A percentile compares a stretch with the other conserved stretches of the same genome.
These are phyloP conservation scores for Albatrellus ellisii DNA, from an alignment of 768 basidiomycete species.

Conservation along the genomic window DNA sequence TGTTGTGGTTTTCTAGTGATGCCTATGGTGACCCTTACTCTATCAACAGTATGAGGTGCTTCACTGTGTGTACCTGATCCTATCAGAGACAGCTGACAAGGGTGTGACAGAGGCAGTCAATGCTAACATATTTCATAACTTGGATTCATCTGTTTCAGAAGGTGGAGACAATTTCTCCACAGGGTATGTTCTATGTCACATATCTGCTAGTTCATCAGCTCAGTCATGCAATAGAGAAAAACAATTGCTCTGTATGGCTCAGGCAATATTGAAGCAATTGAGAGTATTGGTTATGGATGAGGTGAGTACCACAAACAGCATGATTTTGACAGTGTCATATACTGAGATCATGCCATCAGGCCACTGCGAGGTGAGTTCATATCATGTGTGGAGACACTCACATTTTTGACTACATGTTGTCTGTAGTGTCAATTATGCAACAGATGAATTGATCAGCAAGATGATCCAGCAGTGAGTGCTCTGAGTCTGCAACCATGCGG, in stretches of 20 bases:
- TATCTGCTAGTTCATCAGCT: background rate
- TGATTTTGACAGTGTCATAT: background rate
- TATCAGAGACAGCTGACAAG: constrained; percentile 33
- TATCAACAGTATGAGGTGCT: constrained; percentile 82
- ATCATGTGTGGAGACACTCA: background rate
- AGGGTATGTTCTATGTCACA: constrained; percentile 46
- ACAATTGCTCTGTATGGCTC: constrained; percentile 81
- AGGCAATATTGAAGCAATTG: constrained; percentile 69
- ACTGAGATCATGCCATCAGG: constrained; percentile 24
- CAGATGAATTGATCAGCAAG: constrained; percentile 76
- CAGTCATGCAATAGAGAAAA: constrained; percentile 48
- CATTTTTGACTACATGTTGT: background rate
- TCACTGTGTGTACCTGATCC: constrained; percentile 73
- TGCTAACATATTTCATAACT: constrained; percentile 60
- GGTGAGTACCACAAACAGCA: constrained; percentile 23
- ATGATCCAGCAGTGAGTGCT: constrained; percentile 61
- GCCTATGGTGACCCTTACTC: no score
- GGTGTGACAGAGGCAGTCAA: constrained; percentile 42
- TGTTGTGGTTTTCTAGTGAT: no score
- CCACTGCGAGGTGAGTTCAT: constrained; percentile 43
- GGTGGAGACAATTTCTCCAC: constrained; percentile 87
- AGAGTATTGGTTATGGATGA: constrained; percentile 81
- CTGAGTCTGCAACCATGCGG: background rate
- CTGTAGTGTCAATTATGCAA: constrained; percentile 65
- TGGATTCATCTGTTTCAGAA: constrained; percentile 67